Percentiles rank a stretch among this genome's conserved stretches.
phyloP scores from a whole-genome alignment of 31 red algal genomes.

The Endocladia muricata region DNA sequence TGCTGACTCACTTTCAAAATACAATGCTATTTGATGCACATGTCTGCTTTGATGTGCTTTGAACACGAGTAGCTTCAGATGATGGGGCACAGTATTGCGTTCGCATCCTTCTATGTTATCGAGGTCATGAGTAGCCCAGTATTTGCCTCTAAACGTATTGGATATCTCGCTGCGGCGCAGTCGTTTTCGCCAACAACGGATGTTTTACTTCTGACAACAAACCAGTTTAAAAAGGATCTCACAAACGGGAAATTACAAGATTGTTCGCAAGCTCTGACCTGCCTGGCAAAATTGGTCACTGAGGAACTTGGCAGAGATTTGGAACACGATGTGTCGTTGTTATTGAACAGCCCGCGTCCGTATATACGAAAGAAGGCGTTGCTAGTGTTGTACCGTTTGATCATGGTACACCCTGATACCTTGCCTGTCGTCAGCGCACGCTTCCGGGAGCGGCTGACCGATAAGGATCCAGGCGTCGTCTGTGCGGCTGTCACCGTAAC shows the following conservation, averaged over 20 bases:
- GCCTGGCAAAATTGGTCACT: constrained; percentile 85
- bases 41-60: background rate
- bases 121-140: constrained; percentile 93
- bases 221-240: constrained; percentile 98
- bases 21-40: background rate
- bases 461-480: constrained; percentile 84
- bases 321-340: constrained; percentile 78
- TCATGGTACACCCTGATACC: constrained; percentile 84
- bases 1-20: too few relatives aligned
- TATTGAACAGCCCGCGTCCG: constrained; percentile 83
- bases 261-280: constrained; percentile 84
- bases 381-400: constrained; percentile 75
- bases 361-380: constrained; percentile 97
- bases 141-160: constrained; percentile 89
- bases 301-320: constrained; percentile 83
- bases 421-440: constrained; percentile 69
- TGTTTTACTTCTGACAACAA: constrained; percentile 91
- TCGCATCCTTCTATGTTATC: constrained; percentile 83
- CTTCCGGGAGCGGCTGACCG: constrained; percentile 76
- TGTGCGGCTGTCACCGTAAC: constrained; percentile 92
- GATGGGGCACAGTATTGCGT: constrained; percentile 73
- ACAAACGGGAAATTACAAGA: constrained; percentile 78
- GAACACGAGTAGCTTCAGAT: constrained; percentile 72
- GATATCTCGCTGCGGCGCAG: constrained; percentile 94
- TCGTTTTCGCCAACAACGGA: constrained; percentile 87